Conservation (phyloP, 129 eudicot genomes). For the Lactuca saligna region DNA sequence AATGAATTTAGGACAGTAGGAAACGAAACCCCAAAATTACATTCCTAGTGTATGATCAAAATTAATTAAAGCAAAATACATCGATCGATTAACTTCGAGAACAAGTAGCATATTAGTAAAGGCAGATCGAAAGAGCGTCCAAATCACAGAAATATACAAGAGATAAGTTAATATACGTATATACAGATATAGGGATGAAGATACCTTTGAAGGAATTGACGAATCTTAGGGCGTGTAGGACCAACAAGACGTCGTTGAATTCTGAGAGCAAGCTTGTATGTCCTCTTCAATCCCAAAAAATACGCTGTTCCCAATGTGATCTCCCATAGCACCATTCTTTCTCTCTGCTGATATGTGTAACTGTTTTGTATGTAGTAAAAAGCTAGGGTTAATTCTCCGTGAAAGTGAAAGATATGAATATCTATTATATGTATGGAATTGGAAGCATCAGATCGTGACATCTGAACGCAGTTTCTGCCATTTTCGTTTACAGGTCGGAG, state of each 20-base stretch:
- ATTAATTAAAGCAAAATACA: background rate
- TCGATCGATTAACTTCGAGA: background rate
- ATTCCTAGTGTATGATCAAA: background rate
- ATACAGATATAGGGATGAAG: background rate
- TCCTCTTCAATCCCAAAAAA: constrained; percentile 77
- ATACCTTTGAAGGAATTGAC: constrained; percentile 66
- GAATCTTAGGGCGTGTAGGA: constrained; percentile 61
- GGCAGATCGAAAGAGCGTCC: background rate
- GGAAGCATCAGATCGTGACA: background rate
- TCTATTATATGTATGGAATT: background rate
- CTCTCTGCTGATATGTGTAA: background rate
- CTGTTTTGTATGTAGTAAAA: background rate
- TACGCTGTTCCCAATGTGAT: constrained; percentile 88
- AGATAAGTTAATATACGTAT: background rate
- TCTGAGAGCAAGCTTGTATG: constrained; percentile 70
- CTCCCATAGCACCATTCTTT: constrained; percentile 92
- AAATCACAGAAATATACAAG: background rate
- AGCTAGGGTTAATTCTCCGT: constrained; percentile 11
- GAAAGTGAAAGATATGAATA: background rate
- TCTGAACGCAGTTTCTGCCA: constrained; percentile 6
- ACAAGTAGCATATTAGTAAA: background rate
- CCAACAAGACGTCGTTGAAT: constrained; percentile 71
- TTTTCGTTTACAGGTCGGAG: background rate
- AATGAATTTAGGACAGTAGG: background rate
- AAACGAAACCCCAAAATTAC: background rate